A percentile compares a stretch with the other conserved stretches of the same genome.
Evolutionary conservation across 805 yeast genomes (phyloP).

Genomic region (Clavispora fructus): DNA sequence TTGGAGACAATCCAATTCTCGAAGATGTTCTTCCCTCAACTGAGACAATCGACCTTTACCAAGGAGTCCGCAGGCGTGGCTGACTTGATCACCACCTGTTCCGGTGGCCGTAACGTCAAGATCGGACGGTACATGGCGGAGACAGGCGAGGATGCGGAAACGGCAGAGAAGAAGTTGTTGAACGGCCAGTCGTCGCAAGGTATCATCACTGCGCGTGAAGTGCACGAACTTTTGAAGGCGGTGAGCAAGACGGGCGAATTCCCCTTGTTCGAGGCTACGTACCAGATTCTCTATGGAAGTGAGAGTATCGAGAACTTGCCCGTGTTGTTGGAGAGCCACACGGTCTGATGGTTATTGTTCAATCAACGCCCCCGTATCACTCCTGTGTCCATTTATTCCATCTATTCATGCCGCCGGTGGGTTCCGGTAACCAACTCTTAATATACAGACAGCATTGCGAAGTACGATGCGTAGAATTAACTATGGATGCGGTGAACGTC

Average conservation of each 20-base stretch:
- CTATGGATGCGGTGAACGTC: background rate
- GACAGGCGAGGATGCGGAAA: slow-evolving; percentile 69
- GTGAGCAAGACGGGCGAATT: slow-evolving; percentile 56
- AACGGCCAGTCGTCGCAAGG: slow-evolving; percentile 99
- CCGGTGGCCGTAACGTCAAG: slow-evolving; percentile 94
- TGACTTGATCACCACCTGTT: slow-evolving; percentile 93
- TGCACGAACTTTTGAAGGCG: slow-evolving; percentile 69
- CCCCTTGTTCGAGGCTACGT: slow-evolving; percentile 78
- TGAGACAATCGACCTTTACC: slow-evolving; percentile 71
- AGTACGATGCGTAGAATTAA: background rate
- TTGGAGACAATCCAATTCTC: slow-evolving; percentile 88
- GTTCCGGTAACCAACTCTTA: background rate
- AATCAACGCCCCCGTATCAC: background rate
- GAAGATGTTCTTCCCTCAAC: slow-evolving; percentile 47
- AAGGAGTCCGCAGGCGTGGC: slow-evolving; percentile 97
- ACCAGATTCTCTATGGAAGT: slow-evolving; percentile 73
- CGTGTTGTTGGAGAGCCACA: slow-evolving; percentile 45
- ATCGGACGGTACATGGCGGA: slow-evolving; percentile 85
- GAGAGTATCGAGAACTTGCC: slow-evolving; percentile 75
- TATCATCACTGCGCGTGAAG: slow-evolving; percentile 84
- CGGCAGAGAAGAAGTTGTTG: slow-evolving; percentile 77
- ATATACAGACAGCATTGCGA: background rate
- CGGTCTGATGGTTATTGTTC: background rate
- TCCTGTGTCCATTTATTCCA: background rate
- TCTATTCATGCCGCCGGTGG: background rate